phyloP scores from a whole-genome alignment of 352 stramenopile species.

The Achlya hypogyna region DNA sequence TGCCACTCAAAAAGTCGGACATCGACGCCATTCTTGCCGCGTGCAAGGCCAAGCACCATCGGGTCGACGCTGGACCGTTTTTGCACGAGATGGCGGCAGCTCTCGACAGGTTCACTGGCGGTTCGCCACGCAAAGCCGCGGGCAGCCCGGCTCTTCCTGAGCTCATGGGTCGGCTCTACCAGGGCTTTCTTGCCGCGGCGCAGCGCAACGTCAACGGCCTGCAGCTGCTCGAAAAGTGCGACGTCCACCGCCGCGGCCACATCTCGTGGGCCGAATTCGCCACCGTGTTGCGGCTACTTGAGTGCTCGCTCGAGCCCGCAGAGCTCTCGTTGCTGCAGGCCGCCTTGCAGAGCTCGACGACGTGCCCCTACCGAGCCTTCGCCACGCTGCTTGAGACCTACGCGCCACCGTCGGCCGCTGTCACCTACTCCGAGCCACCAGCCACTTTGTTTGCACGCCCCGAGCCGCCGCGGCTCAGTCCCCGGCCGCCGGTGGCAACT shows the following conservation, averaged over 20 bases:
- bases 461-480: no score
- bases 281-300: slow-evolving; percentile 69
- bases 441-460: no score
- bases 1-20: slow-evolving; percentile 11
- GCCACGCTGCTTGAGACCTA: slow-evolving; percentile 18
- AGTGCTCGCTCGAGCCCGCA: slow-evolving; percentile 37
- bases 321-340: slow-evolving; percentile 48
- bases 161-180: not conserved
- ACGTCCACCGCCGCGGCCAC: slow-evolving; percentile 36
- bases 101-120: not conserved
- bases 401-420: slow-evolving; percentile 14
- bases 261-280: slow-evolving; percentile 62
- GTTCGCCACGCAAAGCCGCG: not conserved
- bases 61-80: slow-evolving; percentile 2
- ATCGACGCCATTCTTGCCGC: not conserved
- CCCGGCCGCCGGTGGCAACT: no score
- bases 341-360: slow-evolving; percentile 26
- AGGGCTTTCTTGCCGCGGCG: slow-evolving; percentile 50
- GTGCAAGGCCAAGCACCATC: not conserved
- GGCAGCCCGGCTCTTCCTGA: not conserved
- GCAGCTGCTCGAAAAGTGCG: slow-evolving; percentile 64
- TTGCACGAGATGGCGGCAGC: not conserved
- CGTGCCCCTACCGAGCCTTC: slow-evolving; percentile 19
- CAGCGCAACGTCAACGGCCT: slow-evolving; percentile 68
- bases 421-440: slow-evolving; percentile 18